Percentiles rank a stretch among this genome's conserved stretches.
These are phyloP conservation scores for Paramecium tetraurelia DNA, from an alignment of 73 alveolate species.

Conservation along the genomic window DNA sequence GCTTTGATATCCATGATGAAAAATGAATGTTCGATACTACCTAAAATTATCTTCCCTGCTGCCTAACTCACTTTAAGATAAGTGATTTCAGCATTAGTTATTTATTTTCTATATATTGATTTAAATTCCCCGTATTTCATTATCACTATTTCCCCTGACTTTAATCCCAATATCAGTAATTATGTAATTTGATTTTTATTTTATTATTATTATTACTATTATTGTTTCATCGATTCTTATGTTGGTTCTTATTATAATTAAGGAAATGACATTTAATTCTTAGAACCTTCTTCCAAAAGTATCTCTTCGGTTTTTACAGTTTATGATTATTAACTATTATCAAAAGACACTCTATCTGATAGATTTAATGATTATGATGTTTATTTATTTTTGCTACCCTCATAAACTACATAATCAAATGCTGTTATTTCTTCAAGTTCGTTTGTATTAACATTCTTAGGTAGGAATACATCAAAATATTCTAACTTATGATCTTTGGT, in stretches of 20 bases:
- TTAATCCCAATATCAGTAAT: constrained; percentile 3
- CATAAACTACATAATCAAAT: constrained; percentile 3
- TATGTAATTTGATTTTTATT: neutral
- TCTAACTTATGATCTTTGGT: constrained; percentile 38
- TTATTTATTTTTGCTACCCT: neutral
- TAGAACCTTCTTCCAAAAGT: neutral
- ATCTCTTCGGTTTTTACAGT: constrained; percentile 48
- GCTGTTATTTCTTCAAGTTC: constrained; percentile 21
- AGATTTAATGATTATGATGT: neutral
- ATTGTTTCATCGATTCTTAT: constrained; percentile 14
- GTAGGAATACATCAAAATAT: constrained; percentile 48
- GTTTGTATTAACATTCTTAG: constrained; percentile 1
- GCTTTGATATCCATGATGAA: constrained; percentile 35
- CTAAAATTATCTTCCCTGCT: constrained; percentile 14
- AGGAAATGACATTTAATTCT: neutral
- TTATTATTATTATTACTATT: neutral
- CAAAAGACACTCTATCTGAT: neutral
- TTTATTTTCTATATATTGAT: constrained; percentile 12
- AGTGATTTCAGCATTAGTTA: constrained; percentile 27
- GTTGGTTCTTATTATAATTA: neutral
- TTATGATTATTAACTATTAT: neutral
- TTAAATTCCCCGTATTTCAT: constrained; percentile 49
- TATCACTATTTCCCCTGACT: constrained; percentile 44
- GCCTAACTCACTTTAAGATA: constrained; percentile 32
- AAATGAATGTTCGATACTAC: constrained; percentile 10